phyloP scores from a whole-genome alignment of 192 early-diverging fungal genomes.

The Backusella sp. region DNA sequence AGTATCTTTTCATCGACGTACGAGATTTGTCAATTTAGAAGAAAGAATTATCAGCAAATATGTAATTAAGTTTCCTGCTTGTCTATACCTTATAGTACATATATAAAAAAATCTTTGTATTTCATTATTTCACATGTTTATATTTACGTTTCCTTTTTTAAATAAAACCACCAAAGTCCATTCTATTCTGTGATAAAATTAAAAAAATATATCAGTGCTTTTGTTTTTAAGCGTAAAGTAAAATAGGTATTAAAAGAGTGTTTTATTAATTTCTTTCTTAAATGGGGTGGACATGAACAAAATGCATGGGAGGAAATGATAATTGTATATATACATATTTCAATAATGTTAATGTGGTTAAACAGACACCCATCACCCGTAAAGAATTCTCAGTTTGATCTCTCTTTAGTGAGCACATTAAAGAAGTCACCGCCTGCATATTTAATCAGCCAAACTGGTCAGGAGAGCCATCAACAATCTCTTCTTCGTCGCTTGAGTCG shows the following conservation, averaged over 20 bases:
- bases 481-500: constrained; percentile 10
- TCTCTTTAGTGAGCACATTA: constrained; percentile 14
- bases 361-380: constrained; percentile 8
- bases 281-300: too few relatives aligned
- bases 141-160: too few relatives aligned
- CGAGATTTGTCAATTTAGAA: background rate
- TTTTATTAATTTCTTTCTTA: constrained; percentile 1
- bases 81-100: too few relatives aligned
- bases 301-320: background rate
- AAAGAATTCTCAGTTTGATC: constrained; percentile 13
- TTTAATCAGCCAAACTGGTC: constrained; percentile 8
- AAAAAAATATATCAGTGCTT: too few relatives aligned
- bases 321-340: constrained; percentile 12
- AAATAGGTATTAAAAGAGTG: constrained; percentile 4
- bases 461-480: constrained; percentile 3
- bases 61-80: background rate
- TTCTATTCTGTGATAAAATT: too few relatives aligned
- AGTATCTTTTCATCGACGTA: background rate
- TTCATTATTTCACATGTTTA: too few relatives aligned
- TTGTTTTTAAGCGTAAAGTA: background rate
- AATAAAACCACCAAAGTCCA: too few relatives aligned
- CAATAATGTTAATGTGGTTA: constrained; percentile 14
- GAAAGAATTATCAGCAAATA: background rate
- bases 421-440: constrained; percentile 5
- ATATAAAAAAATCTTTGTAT: too few relatives aligned